Percentiles rank a stretch among this genome's conserved stretches.
These are phyloP conservation scores for Flaveria robusta DNA, from an alignment of 129 eudicot genomes.

Conservation along the genomic window DNA sequence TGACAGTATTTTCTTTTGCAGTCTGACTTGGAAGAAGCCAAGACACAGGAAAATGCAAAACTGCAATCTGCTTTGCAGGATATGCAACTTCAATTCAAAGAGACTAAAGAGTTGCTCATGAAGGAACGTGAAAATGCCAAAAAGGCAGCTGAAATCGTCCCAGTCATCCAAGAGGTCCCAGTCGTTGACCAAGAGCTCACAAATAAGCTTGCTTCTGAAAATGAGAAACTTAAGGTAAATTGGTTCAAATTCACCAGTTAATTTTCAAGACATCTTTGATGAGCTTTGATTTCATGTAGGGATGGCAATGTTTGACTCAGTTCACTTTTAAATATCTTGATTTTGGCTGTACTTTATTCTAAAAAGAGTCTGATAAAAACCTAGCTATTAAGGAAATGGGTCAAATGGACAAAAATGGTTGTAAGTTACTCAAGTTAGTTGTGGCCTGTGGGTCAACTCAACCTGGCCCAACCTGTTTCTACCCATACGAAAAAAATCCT, in stretches of 20 bases:
- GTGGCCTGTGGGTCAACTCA: not conserved
- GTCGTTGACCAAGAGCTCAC: conserved; percentile 65
- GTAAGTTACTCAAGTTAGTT: not conserved
- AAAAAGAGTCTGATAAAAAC: not conserved
- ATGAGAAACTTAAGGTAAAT: conserved; percentile 77
- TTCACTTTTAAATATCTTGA: not conserved
- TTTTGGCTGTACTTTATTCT: not conserved
- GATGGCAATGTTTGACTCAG: not conserved
- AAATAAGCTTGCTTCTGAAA: conserved; percentile 70
- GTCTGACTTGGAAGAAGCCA: conserved; percentile 86
- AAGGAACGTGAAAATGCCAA: conserved; percentile 71
- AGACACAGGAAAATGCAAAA: conserved; percentile 74
- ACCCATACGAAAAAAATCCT: not conserved
- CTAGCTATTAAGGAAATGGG: not conserved
- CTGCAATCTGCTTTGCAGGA: conserved; percentile 75
- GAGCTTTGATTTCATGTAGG: conserved; percentile 1
- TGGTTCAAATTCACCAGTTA: conserved; percentile 5
- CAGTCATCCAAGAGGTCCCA: conserved; percentile 71
- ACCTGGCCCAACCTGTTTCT: not conserved
- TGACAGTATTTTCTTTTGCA: conserved; percentile 33
- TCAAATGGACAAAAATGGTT: not conserved
- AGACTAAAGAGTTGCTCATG: conserved; percentile 62
- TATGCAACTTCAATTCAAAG: conserved; percentile 71
- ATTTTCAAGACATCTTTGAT: not conserved
- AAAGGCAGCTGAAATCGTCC: conserved; percentile 57